Base-by-base conservation (phyloP, 768 basidiomycete genomes). In the Polyporus arcularius region DNA sequence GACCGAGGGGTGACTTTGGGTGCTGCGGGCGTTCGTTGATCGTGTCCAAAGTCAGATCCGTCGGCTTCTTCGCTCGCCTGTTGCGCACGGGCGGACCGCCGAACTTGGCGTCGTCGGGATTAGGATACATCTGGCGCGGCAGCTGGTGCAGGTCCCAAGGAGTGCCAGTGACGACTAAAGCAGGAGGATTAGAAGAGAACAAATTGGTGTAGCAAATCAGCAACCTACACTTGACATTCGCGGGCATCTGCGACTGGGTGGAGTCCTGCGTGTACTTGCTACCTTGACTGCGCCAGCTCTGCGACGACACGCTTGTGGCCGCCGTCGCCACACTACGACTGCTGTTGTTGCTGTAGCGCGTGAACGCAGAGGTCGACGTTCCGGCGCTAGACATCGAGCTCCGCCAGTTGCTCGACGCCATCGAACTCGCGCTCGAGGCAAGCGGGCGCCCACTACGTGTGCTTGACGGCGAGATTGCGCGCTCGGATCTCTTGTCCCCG, bases 181-280 rank as follows among this genome's bases (percentile, higher is more conserved):
- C 1, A 2, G 46, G 21, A 32, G 40, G n/a, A 11, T 28, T 30
- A 38, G 28, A 57, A 62, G 35, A 63, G 59, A 31, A 54, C 30
- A 48, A 69, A 26, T 35, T 11, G 35, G 11, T 40, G 31, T 9
- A 52, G 12, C 50, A n/a, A 40, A 53, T 47, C 35, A 28, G 45
- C 49, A 52, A 83, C 89, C 74, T 70, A 94, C 92, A 78, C 82
- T 94, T 94, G 80, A 94, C 79, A 73, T 92, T 94, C 80, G 72
- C 57, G 21, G 75, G 77, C 60, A 72, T 61, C 43, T 60, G 58
- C 46, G 31, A 40, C 38, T 51, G 51, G 26, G 58, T 39, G 11
- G 48, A 47, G 45, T 58, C 63, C 56, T 58, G 26, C 35, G 63
- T 53, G 48, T 59, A 46, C 65, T 66, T 66, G 63, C 53, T 69